Evolutionary conservation across 352 stramenopile genomes (phyloP).

Genomic region (Phytophthora hibernalis): DNA sequence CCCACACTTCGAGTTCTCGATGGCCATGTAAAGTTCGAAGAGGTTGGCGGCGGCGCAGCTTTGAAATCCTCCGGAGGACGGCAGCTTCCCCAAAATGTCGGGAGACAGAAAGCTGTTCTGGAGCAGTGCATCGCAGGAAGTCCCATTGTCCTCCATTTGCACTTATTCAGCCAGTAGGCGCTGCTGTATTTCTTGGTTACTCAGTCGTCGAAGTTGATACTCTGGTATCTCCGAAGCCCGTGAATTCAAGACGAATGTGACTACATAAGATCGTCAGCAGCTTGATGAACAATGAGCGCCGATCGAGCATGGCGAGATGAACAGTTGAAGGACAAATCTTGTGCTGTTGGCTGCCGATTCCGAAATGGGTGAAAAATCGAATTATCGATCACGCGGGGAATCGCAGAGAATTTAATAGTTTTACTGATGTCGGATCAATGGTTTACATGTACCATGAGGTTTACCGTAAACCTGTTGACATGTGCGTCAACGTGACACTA

Average conservation of each 20-base stretch:
- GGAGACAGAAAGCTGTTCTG: slow-evolving; percentile 40
- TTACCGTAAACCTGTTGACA: slow-evolving; percentile 1
- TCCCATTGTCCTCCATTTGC: slow-evolving; percentile 25
- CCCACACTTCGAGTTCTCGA: slow-evolving; percentile 40
- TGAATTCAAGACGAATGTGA: background rate
- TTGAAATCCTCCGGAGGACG: slow-evolving; percentile 43
- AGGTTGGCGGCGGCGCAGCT: slow-evolving; percentile 53
- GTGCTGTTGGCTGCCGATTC: slow-evolving; percentile 1
- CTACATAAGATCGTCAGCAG: slow-evolving; percentile 8
- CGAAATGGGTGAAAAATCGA: slow-evolving; percentile 8
- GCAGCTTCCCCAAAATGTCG: slow-evolving; percentile 13
- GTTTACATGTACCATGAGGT: too few species aligned
- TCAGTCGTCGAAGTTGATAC: slow-evolving; percentile 14
- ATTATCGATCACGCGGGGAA: too few species aligned
- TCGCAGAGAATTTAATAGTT: too few species aligned
- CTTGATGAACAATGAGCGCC: slow-evolving; percentile 1
- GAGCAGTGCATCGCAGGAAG: slow-evolving; percentile 42
- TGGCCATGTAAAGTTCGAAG: slow-evolving; percentile 35
- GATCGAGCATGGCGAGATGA: background rate
- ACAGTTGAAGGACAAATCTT: background rate
- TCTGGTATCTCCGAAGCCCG: background rate
- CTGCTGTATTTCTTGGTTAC: slow-evolving; percentile 12
- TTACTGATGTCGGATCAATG: too few species aligned
- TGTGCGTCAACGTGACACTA: background rate
- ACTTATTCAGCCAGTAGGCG: slow-evolving; percentile 18